A percentile compares a stretch with the other conserved stretches of the same genome.
Conservation (phyloP, 148 eudicot species). For the Vaccinium corymbosum region DNA sequence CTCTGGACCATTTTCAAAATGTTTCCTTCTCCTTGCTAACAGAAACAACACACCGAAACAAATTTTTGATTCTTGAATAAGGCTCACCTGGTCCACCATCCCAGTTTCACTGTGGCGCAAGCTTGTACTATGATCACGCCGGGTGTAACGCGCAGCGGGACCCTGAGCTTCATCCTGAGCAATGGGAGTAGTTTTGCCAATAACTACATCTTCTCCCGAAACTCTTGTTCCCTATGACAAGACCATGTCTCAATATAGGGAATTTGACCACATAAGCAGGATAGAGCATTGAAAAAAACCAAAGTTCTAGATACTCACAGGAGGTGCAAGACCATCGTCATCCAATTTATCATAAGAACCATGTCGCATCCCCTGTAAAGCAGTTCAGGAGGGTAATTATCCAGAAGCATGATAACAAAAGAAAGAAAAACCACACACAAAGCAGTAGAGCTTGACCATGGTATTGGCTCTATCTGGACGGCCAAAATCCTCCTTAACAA, state of each 20-base stretch:
- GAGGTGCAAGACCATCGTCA: constrained; percentile 99
- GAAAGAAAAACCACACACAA: constrained; percentile 1
- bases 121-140: constrained; percentile 89
- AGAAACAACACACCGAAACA: neutral
- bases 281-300: neutral
- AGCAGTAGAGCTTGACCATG: constrained; percentile 45
- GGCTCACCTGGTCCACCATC: constrained; percentile 80
- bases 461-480: constrained; percentile 92
- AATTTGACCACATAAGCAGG: neutral
- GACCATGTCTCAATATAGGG: neutral
- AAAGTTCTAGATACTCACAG: constrained; percentile 46
- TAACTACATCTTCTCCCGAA: constrained; percentile 95
- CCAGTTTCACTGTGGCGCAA: constrained; percentile 96
- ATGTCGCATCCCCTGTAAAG: constrained; percentile 86
- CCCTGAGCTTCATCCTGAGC: constrained; percentile 81
- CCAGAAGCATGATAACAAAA: neutral
- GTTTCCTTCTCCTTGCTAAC: neutral
- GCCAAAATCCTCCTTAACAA: constrained; percentile 90
- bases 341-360: constrained; percentile 97
- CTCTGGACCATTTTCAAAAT: neutral
- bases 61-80: neutral
- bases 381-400: neutral
- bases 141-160: constrained; percentile 71
- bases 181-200: constrained; percentile 95
- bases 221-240: constrained; percentile 77